Base-by-base conservation (phyloP, 106 monocot species). In the Acorus calamus region DNA sequence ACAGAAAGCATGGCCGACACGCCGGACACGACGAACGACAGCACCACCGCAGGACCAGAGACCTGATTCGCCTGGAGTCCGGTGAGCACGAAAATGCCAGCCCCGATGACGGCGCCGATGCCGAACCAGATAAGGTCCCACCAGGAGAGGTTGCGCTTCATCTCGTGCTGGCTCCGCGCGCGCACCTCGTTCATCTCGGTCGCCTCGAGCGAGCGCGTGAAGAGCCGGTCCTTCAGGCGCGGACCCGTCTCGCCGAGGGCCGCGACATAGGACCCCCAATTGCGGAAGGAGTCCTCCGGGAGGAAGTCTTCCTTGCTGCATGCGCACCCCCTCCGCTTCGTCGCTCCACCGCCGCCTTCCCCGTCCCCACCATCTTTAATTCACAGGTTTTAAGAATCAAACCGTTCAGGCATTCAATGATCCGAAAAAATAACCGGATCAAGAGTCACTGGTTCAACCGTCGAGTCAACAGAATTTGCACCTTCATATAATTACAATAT, bases 51-150 rank as follows among this genome's bases (percentile, higher is more conserved):
- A 0, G 90, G 86, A 2, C 90, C 90, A 3, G 76, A 77, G 3
- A 14, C 66, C 0, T 68, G 11, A 5, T 8, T 41, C 2, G 86
- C 86, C 69, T 86, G 75, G 58, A 83, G 75, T 10, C 86, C 86
- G 2, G 86, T 86, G 72, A 91, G 73, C 6, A 83, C 83, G 63
- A 91, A 86, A 63, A 91, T 91, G 11, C 91, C 91, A n/a, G 91
- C 77, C 10, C 91, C 91, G 53, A 91, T 91, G 60, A 86, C 86
- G 11, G 86, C 80, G 44, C 91, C 91, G 50, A 91, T 66, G 4
- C 91, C 91, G 66, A 91, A 83, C 83, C 86, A 91, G 12, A 72
- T 81, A 47, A 91, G 83, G 49, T 91, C 91, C 86, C 86, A 91
- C 86, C 91, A 91, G 0, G 80, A 61, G 42, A 91, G 76, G 59